phyloP scores from a whole-genome alignment of 371 early-diverging fungal species.

The Mucor indicus region DNA sequence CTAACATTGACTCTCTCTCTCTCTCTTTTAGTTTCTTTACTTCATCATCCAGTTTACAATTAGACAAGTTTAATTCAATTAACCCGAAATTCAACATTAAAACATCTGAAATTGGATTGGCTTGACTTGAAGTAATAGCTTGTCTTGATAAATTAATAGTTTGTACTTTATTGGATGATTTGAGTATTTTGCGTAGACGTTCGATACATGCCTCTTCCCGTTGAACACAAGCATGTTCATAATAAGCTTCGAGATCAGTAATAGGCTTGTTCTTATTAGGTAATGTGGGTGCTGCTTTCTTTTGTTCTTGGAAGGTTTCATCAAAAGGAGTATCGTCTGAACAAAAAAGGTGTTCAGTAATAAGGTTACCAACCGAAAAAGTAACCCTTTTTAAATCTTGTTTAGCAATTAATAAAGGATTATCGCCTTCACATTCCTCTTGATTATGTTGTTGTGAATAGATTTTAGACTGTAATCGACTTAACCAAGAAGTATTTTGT shows the following conservation, averaged over 20 bases:
- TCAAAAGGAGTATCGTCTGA: slow-evolving; percentile 16
- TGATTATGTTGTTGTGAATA: slow-evolving; percentile 6
- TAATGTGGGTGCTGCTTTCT: background rate
- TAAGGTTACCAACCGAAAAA: slow-evolving; percentile 34
- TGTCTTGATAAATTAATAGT: slow-evolving; percentile 20
- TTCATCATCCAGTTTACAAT: slow-evolving; percentile 35
- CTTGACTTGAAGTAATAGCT: slow-evolving; percentile 15
- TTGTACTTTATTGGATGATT: slow-evolving; percentile 22
- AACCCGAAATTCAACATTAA: slow-evolving; percentile 31
- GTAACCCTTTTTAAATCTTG: slow-evolving; percentile 42
- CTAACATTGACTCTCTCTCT: background rate
- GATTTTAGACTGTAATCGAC: slow-evolving; percentile 21
- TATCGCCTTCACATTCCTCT: slow-evolving; percentile 2
- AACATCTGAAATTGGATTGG: slow-evolving; percentile 19
- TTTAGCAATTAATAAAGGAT: slow-evolving; percentile 18
- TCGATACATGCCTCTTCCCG: slow-evolving; percentile 33
- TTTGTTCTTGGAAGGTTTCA: slow-evolving; percentile 19
- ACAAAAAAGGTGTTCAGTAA: slow-evolving; percentile 26
- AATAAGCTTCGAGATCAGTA: slow-evolving; percentile 26
- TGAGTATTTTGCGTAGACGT: slow-evolving; percentile 24
- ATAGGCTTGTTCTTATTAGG: background rate
- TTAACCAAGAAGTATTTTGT: slow-evolving; percentile 25
- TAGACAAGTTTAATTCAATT: slow-evolving; percentile 23
- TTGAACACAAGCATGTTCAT: slow-evolving; percentile 42
- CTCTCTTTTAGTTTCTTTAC: slow-evolving; percentile 17